Evolutionary conservation across 768 basidiomycete genomes (phyloP), one percentile per base, ranked within the genome.

Genomic region (Coprinopsis strossmayeri): DNA sequence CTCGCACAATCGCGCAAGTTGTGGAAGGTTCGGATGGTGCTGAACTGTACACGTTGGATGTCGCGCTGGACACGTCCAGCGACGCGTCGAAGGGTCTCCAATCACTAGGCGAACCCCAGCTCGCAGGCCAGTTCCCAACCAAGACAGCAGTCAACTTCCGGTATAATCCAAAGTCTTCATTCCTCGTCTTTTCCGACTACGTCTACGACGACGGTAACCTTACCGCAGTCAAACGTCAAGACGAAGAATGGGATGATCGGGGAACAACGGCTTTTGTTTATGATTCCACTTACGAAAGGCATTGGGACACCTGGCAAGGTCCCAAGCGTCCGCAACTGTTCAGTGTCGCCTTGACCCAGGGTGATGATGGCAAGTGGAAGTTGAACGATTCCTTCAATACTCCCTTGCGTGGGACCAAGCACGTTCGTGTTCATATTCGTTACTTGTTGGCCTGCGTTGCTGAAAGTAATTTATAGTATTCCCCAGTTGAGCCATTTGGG

Each of bases 401-500:
- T 52, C 73, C 82, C 28, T 65, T 91, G 50, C 70, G 75, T 47
- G 86, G 78, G 26, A 87, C 87, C 2, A 67, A 73, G 12, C 81
- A 90, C 66, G 91, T 91, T 64, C 48, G 81, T 60, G 37, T 48
- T 28, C 11, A 4, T 38, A 17, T 24, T n/a, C 27, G 17, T 32
- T 39, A 23, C 40, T 17, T 42, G 5, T 12, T 35, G 13, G 17
- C 37, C 24, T 18, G 3, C 18, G 2, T 23, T 34, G 12, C 45
- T 35, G 11, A 48, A 23, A 28, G 42, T 21, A 15, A 18, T 46
- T 25, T 27, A 13, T 44, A 90, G 87, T 72, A 77, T 59, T 64
- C 73, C 17, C 91, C 90, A 15, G 85, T 92, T 37, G 86, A 90
- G 58, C 88, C 91, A 5, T 91, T 93, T 55, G 91, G 91, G n/a